phyloP scores from a whole-genome alignment of 2,329 filamentous ascomycete species.

The Pseudofabraea citricarpa region DNA sequence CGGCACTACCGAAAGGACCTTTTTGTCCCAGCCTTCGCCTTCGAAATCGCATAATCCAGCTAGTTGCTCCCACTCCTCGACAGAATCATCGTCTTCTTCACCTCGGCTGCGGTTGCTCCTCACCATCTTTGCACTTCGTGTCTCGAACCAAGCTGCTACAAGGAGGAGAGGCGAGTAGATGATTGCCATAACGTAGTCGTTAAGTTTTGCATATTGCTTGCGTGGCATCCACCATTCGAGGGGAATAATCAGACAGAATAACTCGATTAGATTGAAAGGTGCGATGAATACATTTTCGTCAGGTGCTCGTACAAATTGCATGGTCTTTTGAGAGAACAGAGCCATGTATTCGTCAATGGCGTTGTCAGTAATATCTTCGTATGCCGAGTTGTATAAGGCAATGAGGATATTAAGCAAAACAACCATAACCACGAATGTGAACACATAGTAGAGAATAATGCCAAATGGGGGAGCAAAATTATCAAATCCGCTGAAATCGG shows the following conservation, averaged over 20 bases:
- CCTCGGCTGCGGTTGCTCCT: slow-evolving; percentile 70
- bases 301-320: slow-evolving; percentile 93
- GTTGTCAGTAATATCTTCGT: slow-evolving; percentile 77
- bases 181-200: slow-evolving; percentile 81
- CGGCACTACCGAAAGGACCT: slow-evolving; percentile 68
- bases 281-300: slow-evolving; percentile 98
- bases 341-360: slow-evolving; percentile 94
- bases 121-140: slow-evolving; percentile 60
- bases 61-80: slow-evolving; percentile 93
- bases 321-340: slow-evolving; percentile 87
- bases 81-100: slow-evolving; percentile 82
- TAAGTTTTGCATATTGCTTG: slow-evolving; percentile 69
- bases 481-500: slow-evolving; percentile 86
- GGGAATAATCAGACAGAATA: slow-evolving; percentile 70
- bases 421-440: slow-evolving; percentile 96
- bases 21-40: slow-evolving; percentile 78
- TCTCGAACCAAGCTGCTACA: slow-evolving; percentile 70
- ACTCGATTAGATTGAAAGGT: slow-evolving; percentile 90
- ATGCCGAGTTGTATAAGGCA: slow-evolving; percentile 93
- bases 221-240: slow-evolving; percentile 96
- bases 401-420: slow-evolving; percentile 93
- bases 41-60: slow-evolving; percentile 70
- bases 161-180: slow-evolving; percentile 83
- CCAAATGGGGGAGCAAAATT: slow-evolving; percentile 90
- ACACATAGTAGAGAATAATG: slow-evolving; percentile 93